A percentile compares a stretch with the other conserved stretches of the same genome.
Evolutionary conservation across 164 flowering plant genomes (phyloP).

Genomic region (Warburgia ugandensis): DNA sequence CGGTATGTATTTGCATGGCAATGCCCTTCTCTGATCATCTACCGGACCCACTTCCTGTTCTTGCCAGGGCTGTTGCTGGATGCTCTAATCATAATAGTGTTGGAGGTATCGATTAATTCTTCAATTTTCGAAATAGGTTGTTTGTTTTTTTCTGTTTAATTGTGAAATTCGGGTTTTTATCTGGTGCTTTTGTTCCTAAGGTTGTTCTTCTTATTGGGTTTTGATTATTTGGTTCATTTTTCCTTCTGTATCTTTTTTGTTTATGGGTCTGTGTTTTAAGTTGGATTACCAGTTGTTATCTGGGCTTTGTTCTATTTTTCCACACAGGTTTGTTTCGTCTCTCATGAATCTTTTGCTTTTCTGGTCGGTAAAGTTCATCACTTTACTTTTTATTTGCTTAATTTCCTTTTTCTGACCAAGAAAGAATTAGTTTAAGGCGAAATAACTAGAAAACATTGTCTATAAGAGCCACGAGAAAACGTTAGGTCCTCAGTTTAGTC

Average conservation of each 20-base stretch:
- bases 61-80: conserved; percentile 72
- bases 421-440: too few relatives aligned
- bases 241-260: too few relatives aligned
- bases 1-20: conserved; percentile 79
- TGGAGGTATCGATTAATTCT: conserved; percentile 43
- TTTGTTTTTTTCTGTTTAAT: neutral
- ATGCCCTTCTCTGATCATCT: conserved; percentile 31
- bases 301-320: neutral
- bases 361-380: too few relatives aligned
- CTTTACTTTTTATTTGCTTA: too few relatives aligned
- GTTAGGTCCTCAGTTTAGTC: too few relatives aligned
- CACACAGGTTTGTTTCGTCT: neutral
- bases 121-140: neutral
- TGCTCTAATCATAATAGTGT: conserved; percentile 91
- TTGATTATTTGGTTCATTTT: neutral
- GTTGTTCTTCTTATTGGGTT: neutral
- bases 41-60: conserved; percentile 64
- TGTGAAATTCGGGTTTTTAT: neutral
- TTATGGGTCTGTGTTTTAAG: too few relatives aligned
- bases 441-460: too few relatives aligned
- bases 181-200: neutral
- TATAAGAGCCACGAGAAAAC: too few relatives aligned
- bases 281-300: neutral
- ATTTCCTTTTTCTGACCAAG: too few relatives aligned
- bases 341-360: too few relatives aligned